phyloP scores from a whole-genome alignment of 371 early-diverging fungal genomes.

The Mortierella sp. region DNA sequence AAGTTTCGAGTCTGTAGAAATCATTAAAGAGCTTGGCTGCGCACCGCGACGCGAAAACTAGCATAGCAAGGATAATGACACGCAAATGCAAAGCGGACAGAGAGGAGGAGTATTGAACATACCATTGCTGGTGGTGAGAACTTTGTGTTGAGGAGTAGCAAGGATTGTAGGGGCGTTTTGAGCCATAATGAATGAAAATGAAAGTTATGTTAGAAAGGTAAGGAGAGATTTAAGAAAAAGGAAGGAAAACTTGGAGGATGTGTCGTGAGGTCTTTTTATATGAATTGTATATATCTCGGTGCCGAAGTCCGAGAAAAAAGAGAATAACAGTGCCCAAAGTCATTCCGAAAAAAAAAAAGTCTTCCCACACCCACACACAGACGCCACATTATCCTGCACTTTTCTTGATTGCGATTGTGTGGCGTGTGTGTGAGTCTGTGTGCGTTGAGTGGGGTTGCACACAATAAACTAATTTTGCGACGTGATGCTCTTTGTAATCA shows the following conservation, averaged over 20 bases:
- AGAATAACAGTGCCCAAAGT: neutral
- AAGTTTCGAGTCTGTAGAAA: neutral
- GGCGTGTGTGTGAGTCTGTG: too few relatives aligned
- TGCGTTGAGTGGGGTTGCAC: too few relatives aligned
- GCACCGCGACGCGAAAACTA: constrained; percentile 1
- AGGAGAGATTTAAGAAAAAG: neutral
- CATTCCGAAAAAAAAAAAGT: neutral
- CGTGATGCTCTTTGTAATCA: too few relatives aligned
- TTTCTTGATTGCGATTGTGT: neutral
- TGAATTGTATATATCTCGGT: neutral
- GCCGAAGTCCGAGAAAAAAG: constrained; percentile 13
- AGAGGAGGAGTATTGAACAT: neutral
- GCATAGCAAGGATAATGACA: constrained; percentile 2
- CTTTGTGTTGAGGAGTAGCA: constrained; percentile 38
- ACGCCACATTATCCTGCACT: neutral
- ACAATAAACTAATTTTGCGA: too few relatives aligned
- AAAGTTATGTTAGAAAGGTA: neutral
- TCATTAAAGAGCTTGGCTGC: neutral
- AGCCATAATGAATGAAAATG: constrained; percentile 13
- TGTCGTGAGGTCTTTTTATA: neutral
- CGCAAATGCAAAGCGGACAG: neutral
- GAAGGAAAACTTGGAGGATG: constrained; percentile 1
- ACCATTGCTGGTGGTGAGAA: constrained; percentile 55
- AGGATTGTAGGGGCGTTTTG: constrained; percentile 30
- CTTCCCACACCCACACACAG: constrained; percentile 15